Conservation (phyloP, 495 filamentous ascomycete species). For the Daldinia concentrica region DNA sequence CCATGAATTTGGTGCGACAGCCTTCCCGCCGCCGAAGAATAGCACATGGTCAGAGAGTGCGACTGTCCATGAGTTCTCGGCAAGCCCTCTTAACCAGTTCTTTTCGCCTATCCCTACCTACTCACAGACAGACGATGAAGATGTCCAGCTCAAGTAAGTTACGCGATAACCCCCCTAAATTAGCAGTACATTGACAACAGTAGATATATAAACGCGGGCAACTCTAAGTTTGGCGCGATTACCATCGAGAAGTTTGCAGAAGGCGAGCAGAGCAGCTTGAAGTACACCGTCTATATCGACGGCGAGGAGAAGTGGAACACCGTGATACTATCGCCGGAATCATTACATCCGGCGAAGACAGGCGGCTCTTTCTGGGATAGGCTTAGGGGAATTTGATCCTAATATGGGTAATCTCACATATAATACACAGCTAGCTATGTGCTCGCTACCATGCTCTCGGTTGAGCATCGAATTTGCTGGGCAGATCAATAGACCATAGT, state of each 20-base stretch:
- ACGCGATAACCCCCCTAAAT: neutral
- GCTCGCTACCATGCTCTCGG: slow-evolving; percentile 1
- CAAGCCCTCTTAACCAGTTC: slow-evolving; percentile 91
- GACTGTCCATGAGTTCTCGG: slow-evolving; percentile 86
- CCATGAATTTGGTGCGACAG: slow-evolving; percentile 94
- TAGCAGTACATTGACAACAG: slow-evolving; percentile 12
- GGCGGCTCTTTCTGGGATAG: slow-evolving; percentile 55
- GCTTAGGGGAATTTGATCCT: slow-evolving; percentile 37
- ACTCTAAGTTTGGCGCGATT: slow-evolving; percentile 91
- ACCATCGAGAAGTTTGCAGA: slow-evolving; percentile 75
- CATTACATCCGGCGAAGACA: slow-evolving; percentile 29
- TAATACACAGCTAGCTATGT: slow-evolving; percentile 17
- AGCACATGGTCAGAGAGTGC: slow-evolving; percentile 64
- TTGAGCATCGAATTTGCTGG: neutral
- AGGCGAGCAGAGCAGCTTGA: slow-evolving; percentile 69
- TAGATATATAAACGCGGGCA: slow-evolving; percentile 84
- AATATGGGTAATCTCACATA: slow-evolving; percentile 3
- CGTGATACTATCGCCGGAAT: slow-evolving; percentile 62
- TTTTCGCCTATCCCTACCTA: slow-evolving; percentile 89
- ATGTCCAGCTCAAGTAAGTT: slow-evolving; percentile 78
- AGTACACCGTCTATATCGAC: slow-evolving; percentile 85
- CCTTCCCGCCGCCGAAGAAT: slow-evolving; percentile 76
- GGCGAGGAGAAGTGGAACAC: slow-evolving; percentile 80
- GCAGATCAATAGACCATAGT: neutral
- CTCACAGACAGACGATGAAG: slow-evolving; percentile 75